Evolutionary conservation across 78 protist species (phyloP).

Genomic region (Dictyostelium capitatum): DNA sequence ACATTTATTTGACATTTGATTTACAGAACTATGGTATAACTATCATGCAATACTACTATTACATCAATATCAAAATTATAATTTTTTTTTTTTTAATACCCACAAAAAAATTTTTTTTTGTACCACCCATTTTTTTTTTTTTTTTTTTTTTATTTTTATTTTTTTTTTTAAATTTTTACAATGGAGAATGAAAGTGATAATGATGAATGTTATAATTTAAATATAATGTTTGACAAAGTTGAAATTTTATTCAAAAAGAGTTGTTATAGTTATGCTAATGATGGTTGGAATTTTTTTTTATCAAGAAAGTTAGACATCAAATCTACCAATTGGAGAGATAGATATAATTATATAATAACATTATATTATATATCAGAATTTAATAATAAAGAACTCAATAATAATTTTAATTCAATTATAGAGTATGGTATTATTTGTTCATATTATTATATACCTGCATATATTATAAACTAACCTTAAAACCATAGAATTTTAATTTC

Average conservation of each 20-base stretch:
- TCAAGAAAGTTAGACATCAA: background rate
- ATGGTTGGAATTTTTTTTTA: background rate
- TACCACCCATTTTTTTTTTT: too few species aligned
- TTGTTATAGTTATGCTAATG: background rate
- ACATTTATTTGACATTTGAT: too few species aligned
- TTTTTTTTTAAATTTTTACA: too few species aligned
- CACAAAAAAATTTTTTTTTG: too few species aligned
- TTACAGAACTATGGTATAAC: background rate
- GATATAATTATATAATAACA: background rate
- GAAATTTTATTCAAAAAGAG: background rate
- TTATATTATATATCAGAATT: background rate
- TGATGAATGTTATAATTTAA: background rate
- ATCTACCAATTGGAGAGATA: background rate
- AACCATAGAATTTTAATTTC: background rate
- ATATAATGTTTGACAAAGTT: background rate
- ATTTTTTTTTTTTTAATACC: too few species aligned
- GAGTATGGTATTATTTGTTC: background rate
- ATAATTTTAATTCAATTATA: conserved; percentile 2
- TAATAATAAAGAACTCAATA: background rate
- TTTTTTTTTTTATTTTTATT: too few species aligned
- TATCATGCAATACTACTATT: too few species aligned
- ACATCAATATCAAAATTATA: too few species aligned
- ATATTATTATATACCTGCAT: background rate
- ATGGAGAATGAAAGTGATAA: background rate
- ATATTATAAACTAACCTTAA: background rate